Base-by-base conservation (phyloP, 306 rosid genomes). In the Gleditsia sinensis region DNA sequence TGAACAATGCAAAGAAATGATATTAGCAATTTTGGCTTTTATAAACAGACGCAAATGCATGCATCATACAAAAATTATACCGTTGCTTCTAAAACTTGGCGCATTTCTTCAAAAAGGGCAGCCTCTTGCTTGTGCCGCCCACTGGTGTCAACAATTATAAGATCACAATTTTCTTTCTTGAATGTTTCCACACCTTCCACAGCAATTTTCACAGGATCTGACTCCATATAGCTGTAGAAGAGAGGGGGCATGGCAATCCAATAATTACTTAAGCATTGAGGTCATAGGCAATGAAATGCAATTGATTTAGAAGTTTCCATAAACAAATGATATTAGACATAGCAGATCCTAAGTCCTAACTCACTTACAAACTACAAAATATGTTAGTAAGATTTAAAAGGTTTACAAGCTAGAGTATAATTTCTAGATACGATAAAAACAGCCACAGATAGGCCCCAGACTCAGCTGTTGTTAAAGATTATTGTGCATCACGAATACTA, bases 71-170 rank as follows among this genome's bases (percentile, higher is more conserved):
- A 7, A 61, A 59, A 74, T 75, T n/a, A 57, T 84, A 90, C 96
- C 55, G 94, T 87, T 55, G 97, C 97, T 86, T 91, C 93, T 16
- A 95, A 82, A 85, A 89, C 87, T 86, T 91, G 97, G 20, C 93
- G 91, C 95, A 87, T 89, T 80, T 91, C 97, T 78, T 91, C 97
- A 81, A 84, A 91, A 70, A 91, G 92, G 50, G 92, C 88, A 77
- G 86, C 88, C 76, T 91, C 95, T 72, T 89, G 97, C 48, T 91
- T 89, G 84, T 91, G 95, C 68, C 91, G 85, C 69, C 95, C 97
- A 80, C 93, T 86, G 21, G 95, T 91, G 70, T 91, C 97, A 72
- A 91, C 95, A 77, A 89, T 84, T 75, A 91, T 86, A 40, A 87
- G 92, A 87, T 91, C 95, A 59, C 86, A 89, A 60, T 81, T 89